These are phyloP conservation scores for Rhodamnia argentea DNA, from an alignment of 345 rosid genomes.

Conservation along the genomic window DNA sequence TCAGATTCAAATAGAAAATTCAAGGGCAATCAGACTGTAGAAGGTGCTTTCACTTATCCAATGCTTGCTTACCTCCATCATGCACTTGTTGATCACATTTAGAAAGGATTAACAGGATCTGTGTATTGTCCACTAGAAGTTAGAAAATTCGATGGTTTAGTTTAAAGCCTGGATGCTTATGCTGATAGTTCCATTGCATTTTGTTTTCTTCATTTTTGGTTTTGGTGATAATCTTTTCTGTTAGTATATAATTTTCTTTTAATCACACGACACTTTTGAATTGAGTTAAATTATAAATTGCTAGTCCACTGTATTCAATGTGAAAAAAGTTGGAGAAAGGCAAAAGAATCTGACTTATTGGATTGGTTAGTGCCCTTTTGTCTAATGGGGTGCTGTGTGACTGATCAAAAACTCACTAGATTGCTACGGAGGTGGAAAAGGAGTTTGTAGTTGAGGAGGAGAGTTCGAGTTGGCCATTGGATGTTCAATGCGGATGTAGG, in stretches of 20 bases:
- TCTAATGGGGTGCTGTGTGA: background rate
- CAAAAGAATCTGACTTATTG: background rate
- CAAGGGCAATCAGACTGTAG: background rate
- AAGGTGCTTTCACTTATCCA: background rate
- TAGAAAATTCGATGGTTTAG: background rate
- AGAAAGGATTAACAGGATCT: background rate
- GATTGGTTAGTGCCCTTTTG: background rate
- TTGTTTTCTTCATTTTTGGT: background rate
- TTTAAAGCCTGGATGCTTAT: background rate
- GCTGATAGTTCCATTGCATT: background rate
- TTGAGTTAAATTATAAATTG: background rate
- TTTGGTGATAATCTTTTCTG: background rate
- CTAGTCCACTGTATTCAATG: background rate
- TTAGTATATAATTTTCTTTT: background rate
- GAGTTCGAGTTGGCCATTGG: constrained; percentile 75
- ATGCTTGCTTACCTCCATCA: background rate
- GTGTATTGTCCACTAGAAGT: background rate
- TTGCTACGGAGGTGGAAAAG: constrained; percentile 11
- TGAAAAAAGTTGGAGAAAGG: background rate
- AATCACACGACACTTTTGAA: background rate
- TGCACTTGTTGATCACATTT: background rate
- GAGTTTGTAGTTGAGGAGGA: constrained; percentile 80
- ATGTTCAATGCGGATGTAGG: constrained; percentile 93
- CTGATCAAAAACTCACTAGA: background rate
- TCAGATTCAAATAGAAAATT: background rate